Evolutionary conservation across 257 asterid genomes (phyloP).

Genomic region (Petunia secreta): DNA sequence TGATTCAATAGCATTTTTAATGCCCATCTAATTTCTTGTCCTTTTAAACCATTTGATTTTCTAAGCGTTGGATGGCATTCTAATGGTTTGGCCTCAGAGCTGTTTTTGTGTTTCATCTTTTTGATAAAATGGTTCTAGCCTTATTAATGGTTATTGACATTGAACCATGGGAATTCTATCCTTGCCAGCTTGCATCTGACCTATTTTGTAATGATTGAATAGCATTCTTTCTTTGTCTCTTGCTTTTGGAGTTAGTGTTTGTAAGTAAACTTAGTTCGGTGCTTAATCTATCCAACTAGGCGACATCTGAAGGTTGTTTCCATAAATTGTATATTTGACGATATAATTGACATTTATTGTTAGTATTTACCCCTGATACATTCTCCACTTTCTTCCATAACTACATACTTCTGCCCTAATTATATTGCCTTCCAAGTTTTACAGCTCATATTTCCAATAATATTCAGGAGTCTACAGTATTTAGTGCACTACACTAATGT

Average conservation of each 20-base stretch:
- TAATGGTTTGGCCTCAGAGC: background rate
- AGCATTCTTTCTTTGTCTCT: background rate
- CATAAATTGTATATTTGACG: background rate
- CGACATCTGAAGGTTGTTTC: constrained; percentile 1
- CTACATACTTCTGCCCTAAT: background rate
- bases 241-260: constrained; percentile 7
- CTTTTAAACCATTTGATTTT: no score
- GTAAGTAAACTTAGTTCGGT: background rate
- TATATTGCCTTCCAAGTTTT: background rate
- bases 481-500: background rate
- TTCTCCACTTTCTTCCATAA: background rate
- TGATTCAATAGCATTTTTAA: no score
- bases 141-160: background rate
- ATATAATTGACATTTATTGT: background rate
- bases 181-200: background rate
- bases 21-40: no score
- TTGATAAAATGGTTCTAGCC: background rate
- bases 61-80: background rate
- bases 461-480: background rate
- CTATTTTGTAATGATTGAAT: background rate
- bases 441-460: background rate
- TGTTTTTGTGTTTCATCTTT: background rate
- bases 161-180: background rate
- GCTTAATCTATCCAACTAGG: background rate
- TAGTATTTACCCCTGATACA: background rate